Evolutionary conservation across 371 early-diverging fungal species (phyloP).

Genomic region (Chytridium lagenaria): DNA sequence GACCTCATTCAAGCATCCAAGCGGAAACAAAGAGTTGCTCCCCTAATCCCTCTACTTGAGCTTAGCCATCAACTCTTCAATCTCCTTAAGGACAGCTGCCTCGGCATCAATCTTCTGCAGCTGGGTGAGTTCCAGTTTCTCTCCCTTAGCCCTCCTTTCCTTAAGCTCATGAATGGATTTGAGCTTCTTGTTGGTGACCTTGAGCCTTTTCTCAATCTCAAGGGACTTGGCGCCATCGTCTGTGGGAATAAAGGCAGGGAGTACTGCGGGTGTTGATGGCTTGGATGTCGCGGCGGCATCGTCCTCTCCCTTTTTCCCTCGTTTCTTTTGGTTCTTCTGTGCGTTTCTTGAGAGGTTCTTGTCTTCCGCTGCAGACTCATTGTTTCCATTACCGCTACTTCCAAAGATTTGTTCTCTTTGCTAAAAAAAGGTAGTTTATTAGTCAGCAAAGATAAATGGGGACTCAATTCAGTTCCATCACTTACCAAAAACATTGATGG

Average conservation of each 20-base stretch:
- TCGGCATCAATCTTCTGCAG: conserved; percentile 54
- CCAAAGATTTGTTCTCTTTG: conserved; percentile 10
- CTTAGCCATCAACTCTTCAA: conserved; percentile 31
- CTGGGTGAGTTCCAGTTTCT: conserved; percentile 84
- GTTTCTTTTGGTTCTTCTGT: conserved; percentile 50
- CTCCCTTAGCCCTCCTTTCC: conserved; percentile 77
- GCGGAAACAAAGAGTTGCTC: neutral
- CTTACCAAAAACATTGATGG: neutral
- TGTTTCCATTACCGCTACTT: neutral
- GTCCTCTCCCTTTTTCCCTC: conserved; percentile 61
- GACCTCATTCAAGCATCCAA: neutral
- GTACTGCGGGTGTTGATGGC: conserved; percentile 18
- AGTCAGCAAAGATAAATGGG: neutral
- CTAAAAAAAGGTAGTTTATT: neutral
- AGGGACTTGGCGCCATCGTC: conserved; percentile 20
- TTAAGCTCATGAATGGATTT: conserved; percentile 86
- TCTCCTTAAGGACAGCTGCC: conserved; percentile 38
- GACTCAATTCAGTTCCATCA: no score
- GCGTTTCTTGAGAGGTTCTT: conserved; percentile 53
- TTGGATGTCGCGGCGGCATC: conserved; percentile 36
- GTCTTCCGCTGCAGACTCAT: conserved; percentile 12
- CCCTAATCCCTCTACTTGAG: neutral
- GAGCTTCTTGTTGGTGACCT: conserved; percentile 86
- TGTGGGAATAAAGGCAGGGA: conserved; percentile 26
- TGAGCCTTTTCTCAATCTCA: conserved; percentile 78